Percentiles rank a stretch among this genome's conserved stretches.
phyloP scores from a whole-genome alignment of 164 flowering plant genomes.

The Magnolia changhungtana region DNA sequence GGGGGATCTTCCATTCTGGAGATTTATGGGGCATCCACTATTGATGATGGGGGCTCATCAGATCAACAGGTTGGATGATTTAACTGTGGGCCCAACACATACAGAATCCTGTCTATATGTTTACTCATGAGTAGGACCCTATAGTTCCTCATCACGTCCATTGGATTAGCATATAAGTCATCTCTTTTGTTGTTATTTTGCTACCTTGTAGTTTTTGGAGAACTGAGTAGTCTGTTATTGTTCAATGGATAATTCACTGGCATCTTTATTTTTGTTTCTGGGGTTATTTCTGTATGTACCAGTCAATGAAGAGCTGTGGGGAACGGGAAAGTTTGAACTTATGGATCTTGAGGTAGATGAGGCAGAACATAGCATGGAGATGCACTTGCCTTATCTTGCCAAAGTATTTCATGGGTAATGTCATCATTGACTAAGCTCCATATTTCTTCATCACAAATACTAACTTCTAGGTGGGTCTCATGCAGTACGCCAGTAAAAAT shows the following conservation, averaged over 20 bases:
- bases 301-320: slow-evolving; percentile 80
- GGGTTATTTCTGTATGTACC: slow-evolving; percentile 12
- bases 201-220: background rate
- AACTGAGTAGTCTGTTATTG: background rate
- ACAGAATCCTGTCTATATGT: background rate
- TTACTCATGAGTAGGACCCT: background rate
- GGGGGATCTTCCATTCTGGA: background rate
- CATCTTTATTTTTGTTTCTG: slow-evolving; percentile 8
- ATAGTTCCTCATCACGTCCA: background rate
- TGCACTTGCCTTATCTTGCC: slow-evolving; percentile 98
- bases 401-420: slow-evolving; percentile 88
- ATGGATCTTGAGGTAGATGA: slow-evolving; percentile 94
- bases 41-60: background rate
- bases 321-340: slow-evolving; percentile 83
- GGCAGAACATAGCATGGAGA: slow-evolving; percentile 99
- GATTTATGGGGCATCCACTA: background rate
- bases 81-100: background rate
- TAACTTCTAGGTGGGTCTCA: slow-evolving; percentile 4
- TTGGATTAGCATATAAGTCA: background rate
- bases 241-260: background rate
- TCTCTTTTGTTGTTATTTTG: background rate
- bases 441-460: background rate
- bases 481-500: slow-evolving; percentile 74
- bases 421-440: slow-evolving; percentile 2
- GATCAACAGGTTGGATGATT: background rate